These are phyloP conservation scores for Lactarius hatsudake DNA, from an alignment of 768 basidiomycete species.

Conservation along the genomic window DNA sequence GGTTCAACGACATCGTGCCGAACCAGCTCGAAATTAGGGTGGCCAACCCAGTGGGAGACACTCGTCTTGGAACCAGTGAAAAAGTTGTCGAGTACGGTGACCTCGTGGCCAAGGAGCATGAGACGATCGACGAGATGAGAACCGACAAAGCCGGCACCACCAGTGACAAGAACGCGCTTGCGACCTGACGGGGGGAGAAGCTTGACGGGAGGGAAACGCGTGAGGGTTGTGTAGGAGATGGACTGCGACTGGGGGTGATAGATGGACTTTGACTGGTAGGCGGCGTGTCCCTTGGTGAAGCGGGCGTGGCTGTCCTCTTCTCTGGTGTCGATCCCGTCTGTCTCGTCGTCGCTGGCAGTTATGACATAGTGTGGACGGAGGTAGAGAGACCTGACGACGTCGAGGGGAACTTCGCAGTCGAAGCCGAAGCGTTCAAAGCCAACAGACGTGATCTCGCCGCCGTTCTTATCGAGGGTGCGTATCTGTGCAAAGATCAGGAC, in stretches of 20 bases:
- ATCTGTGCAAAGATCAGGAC: conserved; percentile 41
- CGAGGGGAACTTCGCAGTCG: conserved; percentile 78
- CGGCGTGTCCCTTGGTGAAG: conserved; percentile 46
- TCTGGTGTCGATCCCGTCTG: conserved; percentile 36
- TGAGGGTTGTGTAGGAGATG: conserved; percentile 90
- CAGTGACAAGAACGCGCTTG: conserved; percentile 92
- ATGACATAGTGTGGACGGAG: conserved; percentile 76
- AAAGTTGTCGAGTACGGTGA: conserved; percentile 97
- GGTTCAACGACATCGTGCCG: conserved; percentile 97
- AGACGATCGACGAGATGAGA: conserved; percentile 97
- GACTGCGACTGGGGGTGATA: conserved; percentile 75
- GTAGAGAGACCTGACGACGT: conserved; percentile 83
- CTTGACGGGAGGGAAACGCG: conserved; percentile 90
- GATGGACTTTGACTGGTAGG: conserved; percentile 82
- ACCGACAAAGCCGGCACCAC: conserved; percentile 99
- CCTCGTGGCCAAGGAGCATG: conserved; percentile 97
- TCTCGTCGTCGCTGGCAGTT: conserved; percentile 35
- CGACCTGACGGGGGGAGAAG: conserved; percentile 72
- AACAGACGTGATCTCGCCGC: conserved; percentile 71
- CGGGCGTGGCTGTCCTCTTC: conserved; percentile 49
- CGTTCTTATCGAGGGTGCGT: conserved; percentile 68
- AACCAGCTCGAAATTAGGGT: conserved; percentile 98
- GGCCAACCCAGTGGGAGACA: conserved; percentile 92
- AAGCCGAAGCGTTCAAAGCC: conserved; percentile 88
- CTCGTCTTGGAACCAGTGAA: conserved; percentile 99